Evolutionary conservation across 1,139 yeast genomes (phyloP).

Genomic region (Debaryomyces nepalensis): DNA sequence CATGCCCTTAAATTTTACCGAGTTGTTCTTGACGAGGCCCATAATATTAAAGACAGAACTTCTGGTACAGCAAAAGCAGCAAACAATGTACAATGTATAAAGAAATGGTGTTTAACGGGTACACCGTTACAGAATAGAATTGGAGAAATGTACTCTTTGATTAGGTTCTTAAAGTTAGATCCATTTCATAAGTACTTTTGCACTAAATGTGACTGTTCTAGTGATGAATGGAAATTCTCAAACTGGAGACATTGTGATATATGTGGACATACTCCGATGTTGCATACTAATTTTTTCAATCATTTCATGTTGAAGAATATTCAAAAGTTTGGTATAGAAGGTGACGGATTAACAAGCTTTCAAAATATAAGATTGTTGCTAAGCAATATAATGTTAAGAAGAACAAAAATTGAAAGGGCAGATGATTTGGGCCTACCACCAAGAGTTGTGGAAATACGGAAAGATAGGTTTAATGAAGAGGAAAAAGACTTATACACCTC

Average conservation of each 20-base stretch:
- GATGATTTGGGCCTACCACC: conserved; percentile 98
- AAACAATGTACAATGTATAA: conserved; percentile 66
- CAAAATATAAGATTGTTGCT: conserved; percentile 72
- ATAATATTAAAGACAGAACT: conserved; percentile 92
- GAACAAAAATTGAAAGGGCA: conserved; percentile 94
- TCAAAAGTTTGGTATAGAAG: conserved; percentile 79
- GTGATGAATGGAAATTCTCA: conserved; percentile 80
- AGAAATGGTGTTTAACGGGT: conserved; percentile 91
- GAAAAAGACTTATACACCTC: conserved; percentile 91
- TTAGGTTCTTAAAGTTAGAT: conserved; percentile 77
- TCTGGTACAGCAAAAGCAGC: conserved; percentile 95
- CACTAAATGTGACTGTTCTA: conserved; percentile 83
- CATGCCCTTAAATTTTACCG: conserved; percentile 82
- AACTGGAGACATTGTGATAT: conserved; percentile 82
- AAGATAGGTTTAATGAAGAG: conserved; percentile 88
- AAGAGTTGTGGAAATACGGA: conserved; percentile 82
- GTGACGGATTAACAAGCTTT: conserved; percentile 81
- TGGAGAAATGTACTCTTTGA: conserved; percentile 92
- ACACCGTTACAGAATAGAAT: conserved; percentile 95
- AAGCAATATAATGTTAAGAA: conserved; percentile 82
- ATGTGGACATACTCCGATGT: conserved; percentile 93
- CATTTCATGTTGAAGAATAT: conserved; percentile 93
- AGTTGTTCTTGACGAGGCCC: conserved; percentile 96
- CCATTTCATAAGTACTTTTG: conserved; percentile 93
- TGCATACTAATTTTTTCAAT: conserved; percentile 92